phyloP scores from a whole-genome alignment of 345 rosid species.

The Brassica rapa region DNA sequence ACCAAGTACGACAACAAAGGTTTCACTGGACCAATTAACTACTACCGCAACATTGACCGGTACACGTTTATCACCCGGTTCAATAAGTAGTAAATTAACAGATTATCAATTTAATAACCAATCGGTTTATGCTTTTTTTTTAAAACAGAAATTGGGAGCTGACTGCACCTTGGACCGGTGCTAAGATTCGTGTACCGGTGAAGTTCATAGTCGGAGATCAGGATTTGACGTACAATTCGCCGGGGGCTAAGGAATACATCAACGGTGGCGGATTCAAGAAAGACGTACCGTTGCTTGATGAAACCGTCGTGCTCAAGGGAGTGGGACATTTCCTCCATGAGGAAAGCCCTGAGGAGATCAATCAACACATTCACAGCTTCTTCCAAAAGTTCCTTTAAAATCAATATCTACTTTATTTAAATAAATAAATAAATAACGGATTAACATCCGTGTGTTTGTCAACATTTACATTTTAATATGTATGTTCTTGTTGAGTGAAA shows the following conservation, averaged over 20 bases:
- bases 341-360: slow-evolving; percentile 69
- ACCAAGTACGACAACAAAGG: slow-evolving; percentile 59
- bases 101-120: background rate
- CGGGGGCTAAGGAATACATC: slow-evolving; percentile 60
- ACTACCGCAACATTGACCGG: slow-evolving; percentile 70
- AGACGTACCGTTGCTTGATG: slow-evolving; percentile 68
- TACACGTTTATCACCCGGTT: slow-evolving; percentile 31
- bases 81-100: background rate
- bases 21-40: slow-evolving; percentile 79
- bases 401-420: background rate
- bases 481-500: background rate
- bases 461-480: background rate
- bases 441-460: background rate
- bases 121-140: background rate
- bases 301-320: slow-evolving; percentile 70
- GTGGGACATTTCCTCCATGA: slow-evolving; percentile 71
- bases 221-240: slow-evolving; percentile 59
- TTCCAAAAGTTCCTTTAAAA: slow-evolving; percentile 35
- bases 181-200: slow-evolving; percentile 57
- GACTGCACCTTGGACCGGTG: slow-evolving; percentile 68
- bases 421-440: background rate
- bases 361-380: slow-evolving; percentile 59
- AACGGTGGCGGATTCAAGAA: slow-evolving; percentile 56
- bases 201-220: slow-evolving; percentile 76
- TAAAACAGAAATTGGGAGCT: slow-evolving; percentile 69